A percentile compares a stretch with the other conserved stretches of the same genome.
These are phyloP conservation scores for Trichoderma brevicompactum DNA, from an alignment of 2,329 filamentous ascomycete genomes.

Conservation along the genomic window DNA sequence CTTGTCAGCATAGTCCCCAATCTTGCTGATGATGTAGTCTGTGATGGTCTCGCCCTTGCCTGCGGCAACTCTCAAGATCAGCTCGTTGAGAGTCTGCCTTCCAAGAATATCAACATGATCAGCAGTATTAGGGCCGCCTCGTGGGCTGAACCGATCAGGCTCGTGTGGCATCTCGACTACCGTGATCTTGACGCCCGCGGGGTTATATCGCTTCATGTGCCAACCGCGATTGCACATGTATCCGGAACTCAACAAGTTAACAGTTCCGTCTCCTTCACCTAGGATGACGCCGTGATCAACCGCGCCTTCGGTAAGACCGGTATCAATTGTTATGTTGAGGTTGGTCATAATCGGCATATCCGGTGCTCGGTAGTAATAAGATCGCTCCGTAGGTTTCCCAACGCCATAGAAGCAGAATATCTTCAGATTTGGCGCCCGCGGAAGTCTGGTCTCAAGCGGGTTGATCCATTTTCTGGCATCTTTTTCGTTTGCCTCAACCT, in stretches of 20 bases:
- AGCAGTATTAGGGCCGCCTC: constrained; percentile 71
- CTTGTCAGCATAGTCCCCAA: constrained; percentile 78
- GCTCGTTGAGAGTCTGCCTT: constrained; percentile 83
- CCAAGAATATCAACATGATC: constrained; percentile 98
- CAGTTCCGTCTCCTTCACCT: constrained; percentile 95
- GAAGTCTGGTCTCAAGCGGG: constrained; percentile 85
- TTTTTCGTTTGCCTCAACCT: constrained; percentile 83
- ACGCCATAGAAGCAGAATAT: constrained; percentile 98
- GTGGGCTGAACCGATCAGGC: constrained; percentile 86
- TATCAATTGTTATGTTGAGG: constrained; percentile 76
- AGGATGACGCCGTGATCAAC: constrained; percentile 90
- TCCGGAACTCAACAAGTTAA: constrained; percentile 86
- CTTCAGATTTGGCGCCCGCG: constrained; percentile 85
- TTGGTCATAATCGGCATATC: constrained; percentile 68
- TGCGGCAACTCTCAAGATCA: constrained; percentile 83
- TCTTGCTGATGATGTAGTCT: constrained; percentile 79
- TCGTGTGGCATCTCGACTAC: constrained; percentile 97
- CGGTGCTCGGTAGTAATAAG: constrained; percentile 81
- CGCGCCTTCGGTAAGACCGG: constrained; percentile 60
- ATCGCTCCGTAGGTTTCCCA: constrained; percentile 89
- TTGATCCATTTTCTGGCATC: constrained; percentile 89
- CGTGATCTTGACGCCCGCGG: constrained; percentile 77
- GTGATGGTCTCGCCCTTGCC: constrained; percentile 81
- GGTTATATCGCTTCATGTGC: constrained; percentile 93
- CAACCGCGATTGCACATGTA: constrained; percentile 98